A percentile compares a stretch with the other conserved stretches of the same genome.
These are phyloP conservation scores for Termitomyces sp. DNA, from an alignment of 1,284 basidiomycete species.

Conservation along the genomic window DNA sequence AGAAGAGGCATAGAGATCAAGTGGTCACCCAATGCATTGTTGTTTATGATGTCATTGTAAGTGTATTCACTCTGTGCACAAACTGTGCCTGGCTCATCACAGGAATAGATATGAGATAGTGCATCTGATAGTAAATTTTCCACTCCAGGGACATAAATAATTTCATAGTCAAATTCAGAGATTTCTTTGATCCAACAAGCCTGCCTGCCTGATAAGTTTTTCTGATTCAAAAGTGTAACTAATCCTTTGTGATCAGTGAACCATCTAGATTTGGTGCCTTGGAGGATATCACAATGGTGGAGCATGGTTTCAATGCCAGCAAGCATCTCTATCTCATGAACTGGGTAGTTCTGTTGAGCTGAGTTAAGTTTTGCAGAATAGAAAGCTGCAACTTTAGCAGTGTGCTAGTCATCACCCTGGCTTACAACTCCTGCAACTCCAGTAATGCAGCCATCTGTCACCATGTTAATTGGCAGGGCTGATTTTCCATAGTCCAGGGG, in stretches of 20 bases:
- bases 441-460: background rate
- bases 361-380: slow-evolving; percentile 32
- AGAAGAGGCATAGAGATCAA: background rate
- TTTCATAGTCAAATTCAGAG: too few species aligned
- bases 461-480: background rate
- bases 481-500: background rate
- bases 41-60: background rate
- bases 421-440: slow-evolving; percentile 20
- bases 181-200: slow-evolving; percentile 26
- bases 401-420: slow-evolving; percentile 25
- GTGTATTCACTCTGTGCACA: background rate
- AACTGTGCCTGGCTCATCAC: background rate
- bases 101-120: background rate
- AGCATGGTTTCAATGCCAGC: slow-evolving; percentile 31
- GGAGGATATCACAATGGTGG: slow-evolving; percentile 24
- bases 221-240: too few species aligned
- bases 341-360: slow-evolving; percentile 34
- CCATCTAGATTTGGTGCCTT: slow-evolving; percentile 27
- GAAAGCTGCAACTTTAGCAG: slow-evolving; percentile 26
- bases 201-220: slow-evolving; percentile 21
- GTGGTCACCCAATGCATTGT: background rate
- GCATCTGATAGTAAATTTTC: background rate
- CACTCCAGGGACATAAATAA: background rate
- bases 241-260: slow-evolving; percentile 29
- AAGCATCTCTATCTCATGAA: slow-evolving; percentile 31